Evolutionary conservation across 495 filamentous ascomycete genomes (phyloP), one percentile per base, ranked within the genome.

Genomic region (Penicillium pancosmium): DNA sequence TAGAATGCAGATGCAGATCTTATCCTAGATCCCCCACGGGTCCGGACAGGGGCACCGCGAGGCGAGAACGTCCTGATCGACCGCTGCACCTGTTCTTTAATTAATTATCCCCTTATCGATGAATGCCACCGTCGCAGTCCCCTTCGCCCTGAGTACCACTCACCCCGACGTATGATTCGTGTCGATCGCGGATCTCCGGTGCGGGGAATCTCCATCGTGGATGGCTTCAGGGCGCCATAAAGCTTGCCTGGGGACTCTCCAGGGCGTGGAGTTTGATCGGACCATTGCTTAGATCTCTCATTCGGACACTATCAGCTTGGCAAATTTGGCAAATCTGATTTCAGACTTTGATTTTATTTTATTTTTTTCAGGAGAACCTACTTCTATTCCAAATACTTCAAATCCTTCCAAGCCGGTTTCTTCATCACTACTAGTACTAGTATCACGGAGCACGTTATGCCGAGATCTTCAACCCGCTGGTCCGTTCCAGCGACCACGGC

Each of bases 41-140:
- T 23, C 23, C 23, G 23, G 23, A 23, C 23, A 31, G 27, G 27
- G 27, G 27, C 27, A 8, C 8, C 2, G 23, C 23, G 40, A 18
- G 36, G 41, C 41, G 18, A 21, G 41, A 21, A 21, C 41, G 18
- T 6, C 40, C 38, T 44, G 40, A 58, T 52, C 49, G 40, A 47
- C 49, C 18, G 13, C 15, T 1, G 12, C 21, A 35, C 27, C 23
- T 12, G n/a, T 52, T 53, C 50, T 3, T 12, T 48, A 48, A 48
- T 48, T 27, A 27, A 23, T 27, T 9, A 5, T 7, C 27, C n/a
- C 16, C 25, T 52, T 54, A 55, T 59, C 57, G 3, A 68, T 31
- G 27, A 31, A 31, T 68, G 46, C 31, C 50, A 67, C 63, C 53
- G 66, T 68, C 50, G 36, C 56, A 68, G 18, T 51, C 18, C 27